A percentile compares a stretch with the other conserved stretches of the same genome.
Evolutionary conservation across 257 asterid genomes (phyloP).

Genomic region (Haberlea rhodopensis): DNA sequence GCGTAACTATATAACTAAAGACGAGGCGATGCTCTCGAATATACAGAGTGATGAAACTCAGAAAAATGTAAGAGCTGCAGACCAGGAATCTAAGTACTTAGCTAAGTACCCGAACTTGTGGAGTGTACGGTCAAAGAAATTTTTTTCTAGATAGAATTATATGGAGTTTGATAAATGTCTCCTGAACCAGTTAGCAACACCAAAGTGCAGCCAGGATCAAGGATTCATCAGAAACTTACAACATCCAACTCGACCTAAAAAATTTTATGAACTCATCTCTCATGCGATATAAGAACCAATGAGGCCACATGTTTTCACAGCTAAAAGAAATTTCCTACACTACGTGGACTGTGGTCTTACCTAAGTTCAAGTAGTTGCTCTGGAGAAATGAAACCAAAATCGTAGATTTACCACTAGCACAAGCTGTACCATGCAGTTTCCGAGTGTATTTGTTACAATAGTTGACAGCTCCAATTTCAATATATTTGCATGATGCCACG

Average conservation of each 20-base stretch:
- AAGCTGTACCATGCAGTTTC: constrained; percentile 25
- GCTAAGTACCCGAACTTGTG: not conserved
- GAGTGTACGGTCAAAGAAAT: not conserved
- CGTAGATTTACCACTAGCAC: constrained; percentile 29
- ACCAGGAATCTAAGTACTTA: not conserved
- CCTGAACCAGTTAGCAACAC: not conserved
- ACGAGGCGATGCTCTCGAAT: not conserved
- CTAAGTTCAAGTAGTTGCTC: constrained; percentile 71
- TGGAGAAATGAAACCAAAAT: constrained; percentile 65
- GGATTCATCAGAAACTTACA: not conserved
- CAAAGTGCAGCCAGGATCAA: not conserved
- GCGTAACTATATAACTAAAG: not conserved
- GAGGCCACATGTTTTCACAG: not conserved
- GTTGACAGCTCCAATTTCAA: constrained; percentile 27
- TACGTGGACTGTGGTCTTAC: constrained; percentile 45
- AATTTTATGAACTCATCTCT: no score
- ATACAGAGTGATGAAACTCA: not conserved
- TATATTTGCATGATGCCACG: constrained; percentile 37
- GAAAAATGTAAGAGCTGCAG: not conserved
- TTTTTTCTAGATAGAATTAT: no score
- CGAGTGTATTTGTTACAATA: constrained; percentile 26
- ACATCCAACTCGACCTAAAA: not conserved
- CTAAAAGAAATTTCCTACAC: not conserved
- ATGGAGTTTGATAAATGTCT: not conserved
- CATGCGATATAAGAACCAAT: not conserved